Conservation (phyloP, 169 alveolate species). For the Plasmodium relictum region DNA sequence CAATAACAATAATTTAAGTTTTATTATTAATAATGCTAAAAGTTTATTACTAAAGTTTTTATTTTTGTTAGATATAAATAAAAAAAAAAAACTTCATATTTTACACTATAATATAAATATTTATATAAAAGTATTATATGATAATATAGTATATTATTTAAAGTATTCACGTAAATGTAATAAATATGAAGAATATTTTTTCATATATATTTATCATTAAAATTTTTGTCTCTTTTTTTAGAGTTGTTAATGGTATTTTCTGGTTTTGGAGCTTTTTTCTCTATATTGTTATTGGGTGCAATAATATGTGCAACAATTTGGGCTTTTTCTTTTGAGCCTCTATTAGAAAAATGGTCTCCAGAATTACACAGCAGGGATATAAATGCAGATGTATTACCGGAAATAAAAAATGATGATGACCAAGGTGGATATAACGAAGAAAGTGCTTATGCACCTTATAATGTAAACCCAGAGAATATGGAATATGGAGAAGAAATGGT, state of each 20-base stretch:
- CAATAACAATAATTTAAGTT: too few species aligned
- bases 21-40: background rate
- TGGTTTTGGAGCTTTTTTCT: conserved; percentile 90
- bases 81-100: too few species aligned
- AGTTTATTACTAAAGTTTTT: background rate
- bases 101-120: background rate
- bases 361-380: conserved; percentile 89
- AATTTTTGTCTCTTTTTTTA: background rate
- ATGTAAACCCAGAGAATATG: conserved; percentile 54
- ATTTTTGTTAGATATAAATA: background rate
- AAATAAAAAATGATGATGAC: conserved; percentile 58
- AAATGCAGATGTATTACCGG: conserved; percentile 87
- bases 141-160: too few species aligned
- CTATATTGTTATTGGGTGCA: conserved; percentile 86
- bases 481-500: conserved; percentile 70
- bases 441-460: conserved; percentile 54
- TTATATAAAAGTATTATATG: background rate
- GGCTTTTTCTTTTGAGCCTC: conserved; percentile 90
- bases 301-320: conserved; percentile 88
- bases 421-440: conserved; percentile 69
- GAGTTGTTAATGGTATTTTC: conserved; percentile 90
- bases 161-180: too few species aligned
- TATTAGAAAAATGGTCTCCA: conserved; percentile 90
- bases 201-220: too few species aligned
- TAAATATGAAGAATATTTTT: too few species aligned